Conservation (phyloP, 805 yeast genomes). For the Metschnikowia lunata region DNA sequence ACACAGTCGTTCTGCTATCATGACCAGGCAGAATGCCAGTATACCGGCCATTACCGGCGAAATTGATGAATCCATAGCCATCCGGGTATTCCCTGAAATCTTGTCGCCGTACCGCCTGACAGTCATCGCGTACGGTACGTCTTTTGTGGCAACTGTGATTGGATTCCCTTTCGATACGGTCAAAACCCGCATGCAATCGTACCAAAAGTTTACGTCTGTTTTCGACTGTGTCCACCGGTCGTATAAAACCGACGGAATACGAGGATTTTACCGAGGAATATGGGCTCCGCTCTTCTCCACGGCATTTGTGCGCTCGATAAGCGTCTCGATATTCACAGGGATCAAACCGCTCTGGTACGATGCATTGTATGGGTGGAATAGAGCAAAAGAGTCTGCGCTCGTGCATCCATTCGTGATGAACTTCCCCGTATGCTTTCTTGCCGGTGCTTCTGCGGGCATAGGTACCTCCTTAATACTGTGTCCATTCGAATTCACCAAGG, state of each 20-base stretch:
- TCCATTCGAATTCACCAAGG: slow-evolving; percentile 82
- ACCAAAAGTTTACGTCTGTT: slow-evolving; percentile 50
- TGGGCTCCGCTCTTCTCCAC: slow-evolving; percentile 69
- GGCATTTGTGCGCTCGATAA: slow-evolving; percentile 58
- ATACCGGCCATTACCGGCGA: slow-evolving; percentile 61
- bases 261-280: slow-evolving; percentile 73
- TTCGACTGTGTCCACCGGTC: slow-evolving; percentile 57
- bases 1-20: not conserved
- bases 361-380: slow-evolving; percentile 13
- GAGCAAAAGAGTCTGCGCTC: slow-evolving; percentile 4
- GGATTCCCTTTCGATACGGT: slow-evolving; percentile 87
- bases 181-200: slow-evolving; percentile 82
- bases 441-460: slow-evolving; percentile 69
- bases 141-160: slow-evolving; percentile 58
- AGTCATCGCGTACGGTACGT: slow-evolving; percentile 59
- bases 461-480: slow-evolving; percentile 62
- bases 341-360: slow-evolving; percentile 40
- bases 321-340: slow-evolving; percentile 59
- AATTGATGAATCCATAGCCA: slow-evolving; percentile 42
- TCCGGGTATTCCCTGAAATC: slow-evolving; percentile 44
- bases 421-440: slow-evolving; percentile 41
- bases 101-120: slow-evolving; percentile 54
- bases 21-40: slow-evolving; percentile 13
- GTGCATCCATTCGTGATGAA: slow-evolving; percentile 41
- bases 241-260: slow-evolving; percentile 54